Base-by-base conservation (phyloP, 148 eudicot genomes). In the Suaeda aralocaspica region DNA sequence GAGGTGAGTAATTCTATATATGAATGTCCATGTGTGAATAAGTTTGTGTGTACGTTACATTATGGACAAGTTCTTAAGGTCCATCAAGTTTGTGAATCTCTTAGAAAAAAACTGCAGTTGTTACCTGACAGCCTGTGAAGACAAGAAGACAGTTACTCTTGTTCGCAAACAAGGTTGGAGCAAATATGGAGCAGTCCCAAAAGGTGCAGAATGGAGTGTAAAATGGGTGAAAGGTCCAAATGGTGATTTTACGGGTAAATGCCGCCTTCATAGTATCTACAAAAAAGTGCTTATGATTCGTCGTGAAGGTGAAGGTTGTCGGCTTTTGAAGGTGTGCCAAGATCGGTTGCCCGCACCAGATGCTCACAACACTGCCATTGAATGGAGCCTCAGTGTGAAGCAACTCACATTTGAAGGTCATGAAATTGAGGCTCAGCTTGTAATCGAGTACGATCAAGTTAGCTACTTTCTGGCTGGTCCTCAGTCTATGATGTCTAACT, bases 71-170 rank as follows among this genome's bases (percentile, higher is more conserved):
- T 34, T 52, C 5, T 42, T 14, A 2, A 68, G 24, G 31, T 55
- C 71, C 46, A 53, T 63, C 67, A 63, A 68, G 48, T 42, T 68
- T 42, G 50, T 63, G 22, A 63, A 24, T 63, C 50, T 63, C 10
- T 42, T 39, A 10, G 67, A 63, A 24, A 49, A 63, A 22, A 63
- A 24, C 67, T 39, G 50, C 14, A 24, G 19, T 0, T 63, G 49
- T 9, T 68, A 68, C 46, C 60, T 68, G 7, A 34, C 61, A 21
- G 71, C 71, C 22, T 31, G 31, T n/a, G 48, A 68, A 52, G 71
- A 68, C 60, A 68, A 33, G 45, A 68, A 33, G 48, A 5, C 60
- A 2, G 28, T 68, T 16, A 51, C 48, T 24, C 60, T 68, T 2
- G 30, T 63, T 41, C 67, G 67, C 5, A 63, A 41, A 63, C 29